A percentile compares a stretch with the other conserved stretches of the same genome.
These are phyloP conservation scores for Fusarium algeriense DNA, from an alignment of 2,329 filamentous ascomycete species.

Conservation along the genomic window DNA sequence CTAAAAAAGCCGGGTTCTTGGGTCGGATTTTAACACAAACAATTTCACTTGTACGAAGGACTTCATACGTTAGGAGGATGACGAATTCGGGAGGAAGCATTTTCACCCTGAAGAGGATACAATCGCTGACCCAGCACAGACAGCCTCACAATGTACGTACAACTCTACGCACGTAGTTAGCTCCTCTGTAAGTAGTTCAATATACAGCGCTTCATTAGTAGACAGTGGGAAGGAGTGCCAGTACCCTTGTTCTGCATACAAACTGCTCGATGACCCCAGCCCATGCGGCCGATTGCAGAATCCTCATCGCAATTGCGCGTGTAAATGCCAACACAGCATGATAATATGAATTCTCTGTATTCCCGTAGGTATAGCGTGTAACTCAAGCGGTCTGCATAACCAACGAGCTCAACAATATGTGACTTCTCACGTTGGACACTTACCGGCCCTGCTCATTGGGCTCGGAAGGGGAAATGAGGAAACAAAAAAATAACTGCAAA, in stretches of 20 bases:
- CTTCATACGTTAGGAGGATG: neutral
- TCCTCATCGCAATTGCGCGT: neutral
- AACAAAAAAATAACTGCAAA: neutral
- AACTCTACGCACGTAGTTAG: neutral
- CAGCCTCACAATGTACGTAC: fast-evolving
- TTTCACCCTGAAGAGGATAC: neutral
- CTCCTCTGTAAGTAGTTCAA: too few species aligned
- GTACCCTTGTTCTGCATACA: neutral
- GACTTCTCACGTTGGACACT: neutral
- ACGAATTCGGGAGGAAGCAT: neutral
- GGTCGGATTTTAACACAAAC: too few species aligned
- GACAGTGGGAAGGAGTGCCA: neutral
- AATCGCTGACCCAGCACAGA: neutral
- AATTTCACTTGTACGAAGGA: neutral
- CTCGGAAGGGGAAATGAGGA: neutral
- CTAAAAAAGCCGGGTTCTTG: neutral
- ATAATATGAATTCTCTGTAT: neutral
- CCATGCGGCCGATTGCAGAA: neutral
- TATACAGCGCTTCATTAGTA: too few species aligned
- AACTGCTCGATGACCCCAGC: neutral
- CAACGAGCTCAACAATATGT: neutral
- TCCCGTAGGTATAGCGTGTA: neutral
- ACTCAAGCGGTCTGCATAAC: neutral
- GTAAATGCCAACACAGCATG: neutral
- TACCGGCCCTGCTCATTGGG: neutral